phyloP scores from a whole-genome alignment of 2,329 filamentous ascomycete genomes.

The Pseudocercospora musae region DNA sequence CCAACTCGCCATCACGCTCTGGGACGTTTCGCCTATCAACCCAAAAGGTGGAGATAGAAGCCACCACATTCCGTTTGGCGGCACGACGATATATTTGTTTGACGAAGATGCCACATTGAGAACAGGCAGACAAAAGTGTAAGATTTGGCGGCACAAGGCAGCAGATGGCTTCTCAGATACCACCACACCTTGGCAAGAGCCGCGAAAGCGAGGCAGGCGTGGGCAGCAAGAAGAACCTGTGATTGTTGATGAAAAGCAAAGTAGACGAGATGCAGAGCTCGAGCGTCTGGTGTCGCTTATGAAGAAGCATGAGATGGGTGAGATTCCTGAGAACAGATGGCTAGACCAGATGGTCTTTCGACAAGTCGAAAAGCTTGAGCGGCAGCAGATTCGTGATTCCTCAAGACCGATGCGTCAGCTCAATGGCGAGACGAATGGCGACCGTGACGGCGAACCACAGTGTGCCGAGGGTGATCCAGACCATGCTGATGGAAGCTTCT shows the following conservation, averaged over 20 bases:
- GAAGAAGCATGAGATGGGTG: conserved; percentile 98
- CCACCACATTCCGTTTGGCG: conserved; percentile 87
- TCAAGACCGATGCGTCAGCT: conserved; percentile 18
- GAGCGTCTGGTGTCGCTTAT: conserved; percentile 85
- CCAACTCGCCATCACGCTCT: conserved; percentile 86
- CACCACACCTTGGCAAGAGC: conserved; percentile 67
- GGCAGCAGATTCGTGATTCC: conserved; percentile 41
- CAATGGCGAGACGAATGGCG: conserved; percentile 11
- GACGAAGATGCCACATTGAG: conserved; percentile 87
- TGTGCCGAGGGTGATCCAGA: conserved; percentile 40
- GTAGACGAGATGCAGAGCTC: conserved; percentile 61
- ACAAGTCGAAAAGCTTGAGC: conserved; percentile 68
- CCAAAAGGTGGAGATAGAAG: conserved; percentile 65
- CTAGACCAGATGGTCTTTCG: conserved; percentile 92
- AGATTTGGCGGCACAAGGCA: conserved; percentile 73
- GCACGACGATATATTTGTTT: conserved; percentile 88
- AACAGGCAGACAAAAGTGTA: conserved; percentile 89
- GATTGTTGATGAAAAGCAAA: conserved; percentile 35
- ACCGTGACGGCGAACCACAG: neutral
- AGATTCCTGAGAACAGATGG: conserved; percentile 91
- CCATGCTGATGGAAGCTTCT: conserved; percentile 65
- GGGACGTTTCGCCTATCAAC: conserved; percentile 84
- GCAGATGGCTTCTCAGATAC: conserved; percentile 83
- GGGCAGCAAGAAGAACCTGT: conserved; percentile 61
- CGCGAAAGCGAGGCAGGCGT: conserved; percentile 53